Percentiles rank a stretch among this genome's conserved stretches.
Evolutionary conservation across 78 protist genomes (phyloP).

Genomic region (Protostelium mycophagum): DNA sequence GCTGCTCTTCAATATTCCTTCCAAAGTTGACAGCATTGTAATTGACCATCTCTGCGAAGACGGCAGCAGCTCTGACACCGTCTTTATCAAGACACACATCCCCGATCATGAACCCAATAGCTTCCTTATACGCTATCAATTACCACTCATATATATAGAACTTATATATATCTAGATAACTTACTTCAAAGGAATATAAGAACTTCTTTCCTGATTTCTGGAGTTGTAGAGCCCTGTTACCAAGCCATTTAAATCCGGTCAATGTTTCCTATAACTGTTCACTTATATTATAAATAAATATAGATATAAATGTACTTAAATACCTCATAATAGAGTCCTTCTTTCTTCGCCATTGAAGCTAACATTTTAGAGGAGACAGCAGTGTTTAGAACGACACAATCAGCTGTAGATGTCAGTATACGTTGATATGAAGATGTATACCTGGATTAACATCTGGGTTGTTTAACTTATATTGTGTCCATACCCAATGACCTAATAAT

Average conservation of each 20-base stretch:
- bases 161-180: conserved; percentile 64
- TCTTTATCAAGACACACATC: conserved; percentile 90
- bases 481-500: conserved; percentile 88
- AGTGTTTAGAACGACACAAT: conserved; percentile 75
- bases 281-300: not conserved
- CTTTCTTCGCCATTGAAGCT: conserved; percentile 72
- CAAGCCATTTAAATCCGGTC: conserved; percentile 99
- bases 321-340: conserved; percentile 73
- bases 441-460: not conserved
- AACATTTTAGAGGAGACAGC: conserved; percentile 88
- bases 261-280: conserved; percentile 82
- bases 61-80: conserved; percentile 88
- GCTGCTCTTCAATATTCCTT: conserved; percentile 37
- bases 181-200: conserved; percentile 90
- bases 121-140: conserved; percentile 14
- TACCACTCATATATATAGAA: too few relatives aligned
- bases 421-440: not conserved
- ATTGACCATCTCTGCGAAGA: conserved; percentile 76
- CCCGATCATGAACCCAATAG: conserved; percentile 84
- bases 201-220: conserved; percentile 47
- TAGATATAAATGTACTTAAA: not conserved
- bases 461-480: conserved; percentile 9
- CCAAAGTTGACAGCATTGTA: conserved; percentile 25
- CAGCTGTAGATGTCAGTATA: not conserved
- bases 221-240: conserved; percentile 74